Conservation (phyloP, 495 filamentous ascomycete species). For the Penicillium goetzii region DNA sequence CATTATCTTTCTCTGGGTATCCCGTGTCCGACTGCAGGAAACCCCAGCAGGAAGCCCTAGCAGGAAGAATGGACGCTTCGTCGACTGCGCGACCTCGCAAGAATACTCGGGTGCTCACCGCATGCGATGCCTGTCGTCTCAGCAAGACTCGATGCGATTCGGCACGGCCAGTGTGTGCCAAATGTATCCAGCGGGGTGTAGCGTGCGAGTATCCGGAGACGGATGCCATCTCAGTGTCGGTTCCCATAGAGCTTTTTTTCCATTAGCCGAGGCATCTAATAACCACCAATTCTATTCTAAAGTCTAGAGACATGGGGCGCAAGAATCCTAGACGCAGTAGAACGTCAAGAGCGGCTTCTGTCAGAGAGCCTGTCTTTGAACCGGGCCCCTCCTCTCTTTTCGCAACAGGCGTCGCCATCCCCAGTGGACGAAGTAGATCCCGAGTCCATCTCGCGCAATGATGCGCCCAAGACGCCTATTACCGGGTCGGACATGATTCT, state of each 20-base stretch:
- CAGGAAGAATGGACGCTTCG: constrained; percentile 15
- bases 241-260: constrained; percentile 18
- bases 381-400: constrained; percentile 6
- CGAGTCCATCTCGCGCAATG: constrained; percentile 36
- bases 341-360: constrained; percentile 35
- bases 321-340: constrained; percentile 33
- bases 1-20: constrained; percentile 6
- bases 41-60: constrained; percentile 9
- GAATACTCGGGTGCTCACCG: constrained; percentile 37
- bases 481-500: constrained; percentile 41
- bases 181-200: constrained; percentile 36
- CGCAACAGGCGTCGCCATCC: constrained; percentile 18
- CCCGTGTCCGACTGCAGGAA: constrained; percentile 14
- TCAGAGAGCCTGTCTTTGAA: constrained; percentile 23
- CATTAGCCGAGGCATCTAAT: constrained; percentile 20
- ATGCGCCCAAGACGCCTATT: constrained; percentile 36
- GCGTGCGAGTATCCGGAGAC: constrained; percentile 37
- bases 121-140: constrained; percentile 37
- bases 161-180: constrained; percentile 33
- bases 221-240: constrained; percentile 36
- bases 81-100: constrained; percentile 28
- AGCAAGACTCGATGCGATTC: constrained; percentile 40
- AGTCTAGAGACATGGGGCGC: constrained; percentile 36
- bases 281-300: constrained; percentile 16
- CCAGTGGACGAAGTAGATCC: constrained; percentile 31